A percentile compares a stretch with the other conserved stretches of the same genome.
Evolutionary conservation across 2,329 filamentous ascomycete species (phyloP).

Genomic region (Diaporthe citri): DNA sequence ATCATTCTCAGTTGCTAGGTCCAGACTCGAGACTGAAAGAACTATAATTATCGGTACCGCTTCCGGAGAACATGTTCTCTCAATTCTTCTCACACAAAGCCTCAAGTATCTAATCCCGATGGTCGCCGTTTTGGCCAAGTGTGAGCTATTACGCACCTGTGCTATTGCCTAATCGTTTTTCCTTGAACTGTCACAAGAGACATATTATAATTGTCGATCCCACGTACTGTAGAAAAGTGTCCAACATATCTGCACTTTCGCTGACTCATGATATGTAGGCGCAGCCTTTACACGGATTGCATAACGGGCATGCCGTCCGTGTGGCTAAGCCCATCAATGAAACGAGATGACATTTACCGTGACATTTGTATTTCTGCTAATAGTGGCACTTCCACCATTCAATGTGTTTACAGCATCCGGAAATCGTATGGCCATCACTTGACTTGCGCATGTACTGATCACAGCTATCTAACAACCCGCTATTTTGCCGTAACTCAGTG

Average conservation of each 20-base stretch:
- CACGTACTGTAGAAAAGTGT: no score
- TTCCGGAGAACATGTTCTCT: slow-evolving; percentile 3
- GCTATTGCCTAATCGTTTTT: neutral
- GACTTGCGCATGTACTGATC: neutral
- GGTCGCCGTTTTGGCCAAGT: neutral
- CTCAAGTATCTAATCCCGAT: neutral
- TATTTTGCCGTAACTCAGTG: no score
- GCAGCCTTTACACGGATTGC: neutral
- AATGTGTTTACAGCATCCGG: neutral
- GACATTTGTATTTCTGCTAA: neutral
- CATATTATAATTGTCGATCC: no score
- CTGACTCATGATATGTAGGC: no score
- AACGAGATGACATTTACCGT: no score
- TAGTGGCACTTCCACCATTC: neutral
- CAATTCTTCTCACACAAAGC: neutral
- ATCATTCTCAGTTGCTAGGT: no score
- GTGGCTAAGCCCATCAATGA: neutral
- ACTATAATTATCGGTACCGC: neutral
- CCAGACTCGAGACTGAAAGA: slow-evolving; percentile 4
- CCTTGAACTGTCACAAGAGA: no score
- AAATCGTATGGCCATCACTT: neutral
- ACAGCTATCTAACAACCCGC: neutral
- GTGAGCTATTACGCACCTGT: neutral
- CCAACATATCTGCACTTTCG: no score
- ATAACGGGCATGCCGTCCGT: neutral